Evolutionary conservation across 352 stramenopile genomes (phyloP), one percentile per base, ranked within the genome.

Genomic region (Globisporangium orthogonon): DNA sequence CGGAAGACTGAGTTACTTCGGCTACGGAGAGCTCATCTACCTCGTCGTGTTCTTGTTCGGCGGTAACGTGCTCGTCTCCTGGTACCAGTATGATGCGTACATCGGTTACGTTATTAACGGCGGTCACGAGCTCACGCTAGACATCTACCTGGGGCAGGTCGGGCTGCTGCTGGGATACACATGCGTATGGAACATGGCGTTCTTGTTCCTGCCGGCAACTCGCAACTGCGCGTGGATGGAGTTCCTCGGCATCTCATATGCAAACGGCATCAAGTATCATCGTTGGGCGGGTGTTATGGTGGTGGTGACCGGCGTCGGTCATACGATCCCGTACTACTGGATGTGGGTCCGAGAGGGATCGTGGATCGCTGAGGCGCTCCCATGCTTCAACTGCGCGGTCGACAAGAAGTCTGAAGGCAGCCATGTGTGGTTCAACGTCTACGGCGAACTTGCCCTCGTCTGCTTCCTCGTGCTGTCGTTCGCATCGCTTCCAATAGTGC

Each of bases 311-410:
- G 52, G 61, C 18, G n/a, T 78, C 0, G 35, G 54, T 0, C 73
- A 83, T 44, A 58, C 46, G 1, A 37, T 56, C 2, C 31, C 53
- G 18, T 83, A 65, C 49, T 78, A 67, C 49, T 63, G 52, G 43
- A 52, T 46, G 37, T 77, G 67, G 66, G 28, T 71, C 17, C 64
- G 60, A 23, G 52, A 73, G 13, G 35, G 54, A 2, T 60, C 35
- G 18, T 74, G 46, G 57, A 41, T 60, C 29, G 49, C 57, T 1
- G 28, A 78, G 50, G 53, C 59, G 4, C 35, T 74, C 43, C 74
- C 74, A 15, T 85, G 74, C 50, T 78, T 74, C 29, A 53, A 74
- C 35, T 79, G 72, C 48, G 45, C 53, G 11, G 28, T 83, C 13
- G 58, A 44, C 40, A 49, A 51, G 4, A 30, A 47, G 14, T 33